These are phyloP conservation scores for Scheffersomyces titani DNA, from an alignment of 1,139 yeast species.

Conservation along the genomic window DNA sequence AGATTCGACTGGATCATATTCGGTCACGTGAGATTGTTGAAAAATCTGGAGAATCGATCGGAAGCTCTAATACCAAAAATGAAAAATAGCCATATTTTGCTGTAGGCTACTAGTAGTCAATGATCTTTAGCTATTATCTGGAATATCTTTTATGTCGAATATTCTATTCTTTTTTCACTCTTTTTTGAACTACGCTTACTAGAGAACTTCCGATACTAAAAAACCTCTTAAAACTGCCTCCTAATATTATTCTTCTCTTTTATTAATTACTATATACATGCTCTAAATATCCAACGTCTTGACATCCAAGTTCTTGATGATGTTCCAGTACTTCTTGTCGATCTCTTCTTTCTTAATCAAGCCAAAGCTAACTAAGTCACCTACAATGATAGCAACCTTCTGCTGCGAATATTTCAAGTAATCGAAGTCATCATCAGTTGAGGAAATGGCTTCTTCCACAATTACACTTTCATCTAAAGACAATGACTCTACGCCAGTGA, in stretches of 20 bases:
- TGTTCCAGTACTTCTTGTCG: slow-evolving; percentile 19
- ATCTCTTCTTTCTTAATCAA: slow-evolving; percentile 42
- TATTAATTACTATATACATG: not conserved
- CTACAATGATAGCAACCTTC: slow-evolving; percentile 71
- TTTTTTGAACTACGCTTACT: not conserved
- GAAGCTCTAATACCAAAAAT: too few relatives aligned
- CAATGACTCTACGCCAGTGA: slow-evolving; percentile 33
- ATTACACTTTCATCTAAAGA: slow-evolving; percentile 23
- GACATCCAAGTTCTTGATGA: slow-evolving; percentile 46
- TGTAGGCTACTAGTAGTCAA: too few relatives aligned
- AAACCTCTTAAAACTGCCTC: not conserved
- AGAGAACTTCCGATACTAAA: not conserved
- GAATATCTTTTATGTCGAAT: too few relatives aligned
- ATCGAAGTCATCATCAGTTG: slow-evolving; percentile 73
- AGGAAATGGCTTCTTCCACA: slow-evolving; percentile 36
- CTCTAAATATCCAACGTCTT: slow-evolving; percentile 27
- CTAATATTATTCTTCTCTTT: not conserved
- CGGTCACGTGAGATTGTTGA: not conserved
- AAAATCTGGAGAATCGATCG: not conserved
- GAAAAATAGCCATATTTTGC: too few relatives aligned
- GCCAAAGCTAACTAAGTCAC: slow-evolving; percentile 70
- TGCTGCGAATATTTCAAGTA: slow-evolving; percentile 75
- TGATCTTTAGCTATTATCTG: too few relatives aligned
- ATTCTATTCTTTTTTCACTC: too few relatives aligned
- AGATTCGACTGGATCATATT: not conserved